phyloP scores from a whole-genome alignment of 2,329 filamentous ascomycete genomes.

The Ampelomyces quisqualis region DNA sequence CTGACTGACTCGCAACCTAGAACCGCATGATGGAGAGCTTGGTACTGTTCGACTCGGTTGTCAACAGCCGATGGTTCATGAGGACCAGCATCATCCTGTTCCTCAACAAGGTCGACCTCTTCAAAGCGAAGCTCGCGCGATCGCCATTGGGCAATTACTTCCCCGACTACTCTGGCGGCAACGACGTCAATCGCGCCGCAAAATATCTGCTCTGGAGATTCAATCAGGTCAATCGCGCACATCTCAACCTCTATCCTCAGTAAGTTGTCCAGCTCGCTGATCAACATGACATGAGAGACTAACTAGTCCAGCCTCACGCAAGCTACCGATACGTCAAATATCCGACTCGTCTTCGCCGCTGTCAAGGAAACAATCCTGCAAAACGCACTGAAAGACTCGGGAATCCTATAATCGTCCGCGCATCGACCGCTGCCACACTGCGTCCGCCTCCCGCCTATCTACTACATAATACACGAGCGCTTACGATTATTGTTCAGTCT shows the following conservation, averaged over 20 bases:
- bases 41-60: conserved; percentile 94
- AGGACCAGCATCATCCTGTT: conserved; percentile 98
- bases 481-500: conserved; percentile 37
- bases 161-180: conserved; percentile 94
- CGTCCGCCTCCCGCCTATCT: conserved; percentile 14
- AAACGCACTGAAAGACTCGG: conserved; percentile 96
- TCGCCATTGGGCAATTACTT: conserved; percentile 95
- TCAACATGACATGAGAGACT: too few species aligned
- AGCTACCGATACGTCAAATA: conserved; percentile 98
- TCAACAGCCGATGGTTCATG: conserved; percentile 99
- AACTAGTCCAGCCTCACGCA: conserved; percentile 75
- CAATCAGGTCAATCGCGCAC: conserved; percentile 95
- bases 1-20: conserved; percentile 51
- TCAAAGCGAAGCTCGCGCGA: conserved; percentile 87
- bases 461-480: conserved; percentile 41
- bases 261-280: conserved; percentile 25
- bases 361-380: conserved; percentile 99
- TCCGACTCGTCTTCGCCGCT: conserved; percentile 93
- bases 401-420: conserved; percentile 66
- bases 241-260: conserved; percentile 97
- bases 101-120: conserved; percentile 97
- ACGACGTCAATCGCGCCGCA: conserved; percentile 95
- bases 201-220: conserved; percentile 98
- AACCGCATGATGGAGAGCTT: conserved; percentile 99
- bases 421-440: conserved; percentile 36